Percentiles rank a stretch among this genome's conserved stretches.
Conservation (phyloP, 2,329 filamentous ascomycete genomes). For the Aspergillus sp. region DNA sequence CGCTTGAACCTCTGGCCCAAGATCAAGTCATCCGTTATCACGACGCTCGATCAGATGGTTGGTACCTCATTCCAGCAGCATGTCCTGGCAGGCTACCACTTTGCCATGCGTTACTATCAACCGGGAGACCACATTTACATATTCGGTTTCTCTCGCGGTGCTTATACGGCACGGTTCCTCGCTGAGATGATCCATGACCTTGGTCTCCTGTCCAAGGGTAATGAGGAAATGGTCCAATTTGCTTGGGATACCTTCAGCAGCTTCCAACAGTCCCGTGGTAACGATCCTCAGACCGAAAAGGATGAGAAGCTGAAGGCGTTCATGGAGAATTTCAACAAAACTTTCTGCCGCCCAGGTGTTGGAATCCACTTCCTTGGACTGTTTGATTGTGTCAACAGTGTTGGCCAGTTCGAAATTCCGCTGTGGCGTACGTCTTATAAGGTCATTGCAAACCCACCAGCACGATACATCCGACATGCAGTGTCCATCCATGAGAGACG, state of each 20-base stretch:
- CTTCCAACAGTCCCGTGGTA: slow-evolving; percentile 26
- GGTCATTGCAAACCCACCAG: slow-evolving; percentile 36
- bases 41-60: slow-evolving; percentile 1
- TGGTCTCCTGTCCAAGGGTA: slow-evolving; percentile 44
- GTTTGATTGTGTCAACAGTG: slow-evolving; percentile 49
- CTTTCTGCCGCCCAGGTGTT: slow-evolving; percentile 42
- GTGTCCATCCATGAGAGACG: slow-evolving; percentile 48
- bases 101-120: slow-evolving; percentile 48
- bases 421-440: slow-evolving; percentile 23
- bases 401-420: slow-evolving; percentile 13
- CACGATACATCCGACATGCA: slow-evolving; percentile 44
- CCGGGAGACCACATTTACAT: slow-evolving; percentile 47
- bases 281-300: slow-evolving; percentile 7
- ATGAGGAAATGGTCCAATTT: slow-evolving; percentile 48
- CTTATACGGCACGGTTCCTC: slow-evolving; percentile 47
- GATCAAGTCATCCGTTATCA: slow-evolving; percentile 1
- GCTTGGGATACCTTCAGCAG: slow-evolving; percentile 32
- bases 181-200: slow-evolving; percentile 45
- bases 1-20: background rate
- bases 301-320: slow-evolving; percentile 13
- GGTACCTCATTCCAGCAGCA: slow-evolving; percentile 40
- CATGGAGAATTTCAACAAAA: slow-evolving; percentile 41
- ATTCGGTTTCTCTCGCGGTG: slow-evolving; percentile 48
- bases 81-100: slow-evolving; percentile 46
- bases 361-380: slow-evolving; percentile 48